Conservation (phyloP, 2,329 filamentous ascomycete genomes). For the Colletotrichum gloeosporioides region DNA sequence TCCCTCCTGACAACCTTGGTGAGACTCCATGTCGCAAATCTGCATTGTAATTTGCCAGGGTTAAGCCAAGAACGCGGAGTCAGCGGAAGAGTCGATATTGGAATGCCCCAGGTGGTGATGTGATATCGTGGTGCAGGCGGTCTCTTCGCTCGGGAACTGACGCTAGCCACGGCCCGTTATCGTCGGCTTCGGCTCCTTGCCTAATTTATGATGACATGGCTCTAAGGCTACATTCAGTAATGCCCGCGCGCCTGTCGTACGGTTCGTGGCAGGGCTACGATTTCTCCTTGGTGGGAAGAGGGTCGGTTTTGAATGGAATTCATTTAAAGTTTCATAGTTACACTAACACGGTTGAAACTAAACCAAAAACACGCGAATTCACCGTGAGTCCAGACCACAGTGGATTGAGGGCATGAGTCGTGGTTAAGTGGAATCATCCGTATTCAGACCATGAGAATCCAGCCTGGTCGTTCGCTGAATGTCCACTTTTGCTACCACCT, state of each 20-base stretch:
- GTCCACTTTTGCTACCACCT: not conserved
- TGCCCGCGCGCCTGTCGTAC: not conserved
- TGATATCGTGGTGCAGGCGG: not conserved
- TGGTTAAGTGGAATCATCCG: not conserved
- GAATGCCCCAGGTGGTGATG: not conserved
- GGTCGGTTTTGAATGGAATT: not conserved
- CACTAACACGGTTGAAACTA: not conserved
- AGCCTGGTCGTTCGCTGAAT: not conserved
- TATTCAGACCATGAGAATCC: not conserved
- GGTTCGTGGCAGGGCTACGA: not conserved
- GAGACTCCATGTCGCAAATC: not conserved
- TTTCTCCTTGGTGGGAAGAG: slow-evolving; percentile 4
- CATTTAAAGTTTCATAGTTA: not conserved
- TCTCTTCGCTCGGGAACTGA: not conserved
- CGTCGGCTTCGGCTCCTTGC: not conserved
- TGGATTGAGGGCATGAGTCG: slow-evolving; percentile 4
- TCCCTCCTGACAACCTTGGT: not conserved
- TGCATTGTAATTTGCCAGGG: not conserved
- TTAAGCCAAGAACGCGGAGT: not conserved
- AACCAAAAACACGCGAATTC: not conserved
- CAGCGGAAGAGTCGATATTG: not conserved
- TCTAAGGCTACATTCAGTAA: not conserved
- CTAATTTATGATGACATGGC: slow-evolving; percentile 1
- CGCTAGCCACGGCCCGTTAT: not conserved
- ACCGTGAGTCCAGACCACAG: not conserved